Evolutionary conservation across 805 yeast genomes (phyloP), one percentile per base, ranked within the genome.

Genomic region (Myxozyma udenii): DNA sequence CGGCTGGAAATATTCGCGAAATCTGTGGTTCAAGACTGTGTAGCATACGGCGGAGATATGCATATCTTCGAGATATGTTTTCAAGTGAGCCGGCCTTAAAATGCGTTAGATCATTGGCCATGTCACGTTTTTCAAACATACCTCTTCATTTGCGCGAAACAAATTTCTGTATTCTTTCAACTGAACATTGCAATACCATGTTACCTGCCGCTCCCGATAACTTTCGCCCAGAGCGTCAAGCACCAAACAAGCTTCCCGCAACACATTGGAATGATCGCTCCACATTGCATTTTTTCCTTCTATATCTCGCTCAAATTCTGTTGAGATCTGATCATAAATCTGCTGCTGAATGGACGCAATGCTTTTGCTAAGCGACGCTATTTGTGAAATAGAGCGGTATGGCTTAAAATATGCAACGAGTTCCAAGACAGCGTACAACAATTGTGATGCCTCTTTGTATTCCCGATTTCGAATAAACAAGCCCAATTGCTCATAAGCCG

Each of bases 1-100:
- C 70, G 2, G 72, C 64, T 0, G 95, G 93, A 68, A 93, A 93
- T 30, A 75, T 72, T 5, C 67, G 61, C 1, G 74, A 64, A 60
- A 77, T 80, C 28, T 74, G 75, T 1, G 78, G 66, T 53, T 80
- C 82, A 60, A 82, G 80, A 35, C 76, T 74, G 47, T 76, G 77
- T 53, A 91, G 69, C 1, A 87, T 77, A 59, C 85, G 82, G 59
- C 84, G 83, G 68, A 87, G 86, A 66, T 85, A 91, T 28, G 89
- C 78, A 66, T 81, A 93, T 44, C 98, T 73, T 60, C 97, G 73
- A 26, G 80, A 77, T 46, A 93, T 69, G 67, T 93, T 93, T 53
- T 93, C 98, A 53, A 93, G 71, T 3, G 95, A 84, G 0, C 97
- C 97, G 0, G 98, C 98, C 68, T 50, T 16, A 16, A 5, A 18